Conservation (phyloP, 2,329 filamentous ascomycete species). For the Akanthomyces dipterigenus region DNA sequence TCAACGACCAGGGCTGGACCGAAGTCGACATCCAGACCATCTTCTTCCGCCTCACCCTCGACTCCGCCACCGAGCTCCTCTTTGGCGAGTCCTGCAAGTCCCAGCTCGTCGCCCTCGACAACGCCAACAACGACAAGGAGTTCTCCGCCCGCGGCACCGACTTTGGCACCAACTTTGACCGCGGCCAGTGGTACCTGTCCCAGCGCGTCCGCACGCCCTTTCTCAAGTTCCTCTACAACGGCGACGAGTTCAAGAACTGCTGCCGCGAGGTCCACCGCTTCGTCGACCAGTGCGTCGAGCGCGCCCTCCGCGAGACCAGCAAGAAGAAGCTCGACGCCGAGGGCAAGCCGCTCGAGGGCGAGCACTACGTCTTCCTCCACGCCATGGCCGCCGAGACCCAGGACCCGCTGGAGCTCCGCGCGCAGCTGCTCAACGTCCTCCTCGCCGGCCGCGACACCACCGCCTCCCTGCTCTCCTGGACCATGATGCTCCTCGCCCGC, state of each 20-base stretch:
- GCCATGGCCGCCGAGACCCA: constrained; percentile 28
- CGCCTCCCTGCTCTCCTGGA: constrained; percentile 42
- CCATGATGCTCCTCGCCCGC: constrained; percentile 29
- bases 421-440: constrained; percentile 30
- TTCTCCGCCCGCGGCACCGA: constrained; percentile 17
- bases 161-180: constrained; percentile 28
- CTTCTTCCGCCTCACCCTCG: constrained; percentile 43
- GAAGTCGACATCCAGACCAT: constrained; percentile 38
- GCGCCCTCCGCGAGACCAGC: constrained; percentile 32
- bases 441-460: constrained; percentile 51
- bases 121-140: constrained; percentile 20
- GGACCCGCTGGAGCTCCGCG: constrained; percentile 21
- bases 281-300: constrained; percentile 59
- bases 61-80: constrained; percentile 48
- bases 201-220: constrained; percentile 45
- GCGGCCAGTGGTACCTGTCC: constrained; percentile 35
- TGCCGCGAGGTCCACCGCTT: constrained; percentile 61
- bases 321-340: constrained; percentile 5
- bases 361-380: constrained; percentile 27
- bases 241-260: constrained; percentile 55
- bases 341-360: not conserved
- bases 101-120: constrained; percentile 20
- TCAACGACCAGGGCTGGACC: constrained; percentile 29
- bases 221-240: constrained; percentile 39
- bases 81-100: constrained; percentile 50